These are phyloP conservation scores for Lenwebbia sp. DNA, from an alignment of 345 rosid species.

Conservation along the genomic window DNA sequence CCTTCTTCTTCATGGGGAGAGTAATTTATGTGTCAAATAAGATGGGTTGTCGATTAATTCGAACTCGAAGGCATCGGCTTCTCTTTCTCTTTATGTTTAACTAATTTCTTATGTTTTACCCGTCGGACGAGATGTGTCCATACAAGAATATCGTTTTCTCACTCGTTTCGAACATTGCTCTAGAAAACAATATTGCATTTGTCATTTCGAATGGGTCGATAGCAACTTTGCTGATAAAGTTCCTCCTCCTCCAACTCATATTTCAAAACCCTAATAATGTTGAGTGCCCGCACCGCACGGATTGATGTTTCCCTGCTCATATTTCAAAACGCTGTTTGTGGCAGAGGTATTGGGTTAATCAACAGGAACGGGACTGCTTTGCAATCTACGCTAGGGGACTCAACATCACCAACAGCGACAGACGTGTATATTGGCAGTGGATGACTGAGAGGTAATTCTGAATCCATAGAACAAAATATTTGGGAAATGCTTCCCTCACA, in stretches of 20 bases:
- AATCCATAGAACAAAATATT: background rate
- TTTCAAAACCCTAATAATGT: too few species aligned
- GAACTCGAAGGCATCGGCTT: background rate
- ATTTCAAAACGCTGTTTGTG: background rate
- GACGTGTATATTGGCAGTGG: background rate
- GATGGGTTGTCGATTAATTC: background rate
- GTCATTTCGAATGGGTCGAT: background rate
- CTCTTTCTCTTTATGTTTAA: background rate
- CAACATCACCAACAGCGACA: background rate
- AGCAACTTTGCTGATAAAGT: background rate
- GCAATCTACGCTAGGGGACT: background rate
- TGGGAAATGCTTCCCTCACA: too few species aligned
- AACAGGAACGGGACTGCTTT: background rate
- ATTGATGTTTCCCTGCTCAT: background rate
- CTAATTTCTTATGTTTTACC: background rate
- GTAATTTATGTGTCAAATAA: background rate
- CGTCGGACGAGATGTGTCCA: background rate
- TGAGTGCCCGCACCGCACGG: background rate
- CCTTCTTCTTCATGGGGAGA: background rate
- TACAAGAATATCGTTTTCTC: background rate
- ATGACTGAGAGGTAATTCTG: background rate
- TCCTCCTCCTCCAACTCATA: background rate
- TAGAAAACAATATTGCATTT: background rate
- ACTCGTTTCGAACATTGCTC: fast-evolving
- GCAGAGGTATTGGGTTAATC: background rate